Base-by-base conservation (phyloP, 2,329 filamentous ascomycete genomes). In the Microsporum ferrugineum region DNA sequence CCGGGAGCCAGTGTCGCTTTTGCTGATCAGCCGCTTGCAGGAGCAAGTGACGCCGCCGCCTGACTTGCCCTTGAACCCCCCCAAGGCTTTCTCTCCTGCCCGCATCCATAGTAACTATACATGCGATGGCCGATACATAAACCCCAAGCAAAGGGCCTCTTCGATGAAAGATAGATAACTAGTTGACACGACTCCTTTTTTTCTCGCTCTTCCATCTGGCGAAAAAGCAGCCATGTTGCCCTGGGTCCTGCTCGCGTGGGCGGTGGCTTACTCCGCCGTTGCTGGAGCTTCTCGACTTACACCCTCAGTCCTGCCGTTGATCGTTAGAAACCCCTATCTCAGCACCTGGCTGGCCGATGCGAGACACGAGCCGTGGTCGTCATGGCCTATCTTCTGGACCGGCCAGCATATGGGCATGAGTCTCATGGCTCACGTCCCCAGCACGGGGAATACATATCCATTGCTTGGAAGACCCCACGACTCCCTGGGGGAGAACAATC, bases 311-410 rank as follows among this genome's bases (percentile, higher is more conserved):
- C 80, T 88, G 43, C 88, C 89, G 17, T 74, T 94, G 57, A 86
- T 87, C 36, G 88, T 92, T 53, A 84, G 84, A 62, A 88, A 85
- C 41, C 89, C 89, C 1, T 94, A 92, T 68, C 76, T 94, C 3
- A 90, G 84, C 70, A 82, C 84, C n/a, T 90, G 88, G 87, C 77
- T 88, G 47, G 68, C 82, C 72, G 80, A 77, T 89, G 88, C 89
- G 45, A 81, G 90, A 66, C 82, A 87, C 61, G 80, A 80, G 53
- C 90, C 90, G 1, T 95, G 89, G 89, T 81, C 84, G 60, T 82
- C 84, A 74, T 95, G 90, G 90, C 90, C 90, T 29, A 92, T 92
- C 72, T 91, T 91, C 72, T 91, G 86, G 80, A 88, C 86, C 5
- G 88, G 88, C 38, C 79, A 84, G 68, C 80, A 86, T 76, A 73